Base-by-base conservation (phyloP, 345 rosid species). In the Boechera retrofracta region DNA sequence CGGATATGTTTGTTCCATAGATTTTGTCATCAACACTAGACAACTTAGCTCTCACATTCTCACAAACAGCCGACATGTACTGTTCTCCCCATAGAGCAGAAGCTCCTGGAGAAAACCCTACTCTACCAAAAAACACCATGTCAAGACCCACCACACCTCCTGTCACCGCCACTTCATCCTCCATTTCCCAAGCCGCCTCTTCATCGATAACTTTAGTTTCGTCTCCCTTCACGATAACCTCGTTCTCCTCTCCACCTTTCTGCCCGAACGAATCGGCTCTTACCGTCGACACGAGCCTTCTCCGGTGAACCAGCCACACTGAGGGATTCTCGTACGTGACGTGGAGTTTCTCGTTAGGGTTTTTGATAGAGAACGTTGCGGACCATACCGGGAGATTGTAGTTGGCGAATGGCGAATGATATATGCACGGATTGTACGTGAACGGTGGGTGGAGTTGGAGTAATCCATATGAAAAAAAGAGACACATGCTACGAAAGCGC, bases 41-140 rank as follows among this genome's bases (percentile, higher is more conserved):
- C 36, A 75, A 58, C 38, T 29, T 75, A 15, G 69, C 62, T 7
- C 4, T 60, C 9, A 68, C 79, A 32, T 75, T 60, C 54, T 75
- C 32, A 53, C 79, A 75, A 59, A 68, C 35, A 29, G 74, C 79
- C 10, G 79, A 59, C 79, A 75, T 75, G 55, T 68, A 49, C 41
- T 75, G 68, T 5, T 60, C 32, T 38, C 79, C 79, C 79, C 79
- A 75, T 1, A 75, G 9, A 51, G 21, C 3, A 35, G 78, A 74
- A 49, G 79, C 2, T 18, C 4, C 45, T 0, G 79, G 79, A 75
- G 51, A 67, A 75, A 75, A 67, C 54, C 79, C 73, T 28, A 75
- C 67, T 10, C 60, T 75, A 33, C 60, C 78, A 15, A 47, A 0
- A 66, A 74, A 57, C 52, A 57, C 67, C 29, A 75, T 57, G 36